These are phyloP conservation scores for Phaeotremella skinneri DNA, from an alignment of 768 basidiomycete genomes.

Conservation along the genomic window DNA sequence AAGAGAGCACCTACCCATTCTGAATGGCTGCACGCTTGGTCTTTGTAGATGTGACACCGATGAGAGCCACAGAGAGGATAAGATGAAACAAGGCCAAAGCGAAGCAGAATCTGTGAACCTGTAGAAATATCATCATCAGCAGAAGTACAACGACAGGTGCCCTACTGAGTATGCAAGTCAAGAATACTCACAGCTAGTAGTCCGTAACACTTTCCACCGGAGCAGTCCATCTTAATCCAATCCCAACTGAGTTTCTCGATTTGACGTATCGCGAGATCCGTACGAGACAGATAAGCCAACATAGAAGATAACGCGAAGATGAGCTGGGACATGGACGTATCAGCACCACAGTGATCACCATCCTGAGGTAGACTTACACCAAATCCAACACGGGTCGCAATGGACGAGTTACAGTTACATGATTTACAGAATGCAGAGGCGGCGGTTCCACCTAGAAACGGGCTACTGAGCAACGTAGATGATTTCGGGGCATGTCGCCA, in stretches of 20 bases:
- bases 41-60: slow-evolving; percentile 84
- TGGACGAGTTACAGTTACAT: slow-evolving; percentile 98
- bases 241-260: slow-evolving; percentile 92
- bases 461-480: slow-evolving; percentile 8
- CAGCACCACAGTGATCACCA: neutral
- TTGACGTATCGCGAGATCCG: slow-evolving; percentile 75
- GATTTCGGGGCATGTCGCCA: slow-evolving; percentile 48
- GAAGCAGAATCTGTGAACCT: slow-evolving; percentile 91
- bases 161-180: too few relatives aligned
- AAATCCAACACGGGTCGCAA: slow-evolving; percentile 94
- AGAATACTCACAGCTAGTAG: slow-evolving; percentile 74
- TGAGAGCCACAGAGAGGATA: slow-evolving; percentile 70
- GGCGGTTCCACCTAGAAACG: slow-evolving; percentile 49
- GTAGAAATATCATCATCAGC: neutral
- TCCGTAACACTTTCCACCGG: slow-evolving; percentile 89
- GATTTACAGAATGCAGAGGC: slow-evolving; percentile 97
- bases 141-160: neutral
- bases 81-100: slow-evolving; percentile 85
- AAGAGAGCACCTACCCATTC: slow-evolving; percentile 70
- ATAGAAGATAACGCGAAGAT: slow-evolving; percentile 95
- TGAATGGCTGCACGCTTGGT: slow-evolving; percentile 93
- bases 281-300: slow-evolving; percentile 95
- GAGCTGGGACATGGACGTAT: slow-evolving; percentile 58
- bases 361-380: slow-evolving; percentile 60
- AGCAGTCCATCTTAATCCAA: slow-evolving; percentile 98